These are phyloP conservation scores for Penicillium sp. DNA, from an alignment of 2,329 filamentous ascomycete genomes.

Conservation along the genomic window DNA sequence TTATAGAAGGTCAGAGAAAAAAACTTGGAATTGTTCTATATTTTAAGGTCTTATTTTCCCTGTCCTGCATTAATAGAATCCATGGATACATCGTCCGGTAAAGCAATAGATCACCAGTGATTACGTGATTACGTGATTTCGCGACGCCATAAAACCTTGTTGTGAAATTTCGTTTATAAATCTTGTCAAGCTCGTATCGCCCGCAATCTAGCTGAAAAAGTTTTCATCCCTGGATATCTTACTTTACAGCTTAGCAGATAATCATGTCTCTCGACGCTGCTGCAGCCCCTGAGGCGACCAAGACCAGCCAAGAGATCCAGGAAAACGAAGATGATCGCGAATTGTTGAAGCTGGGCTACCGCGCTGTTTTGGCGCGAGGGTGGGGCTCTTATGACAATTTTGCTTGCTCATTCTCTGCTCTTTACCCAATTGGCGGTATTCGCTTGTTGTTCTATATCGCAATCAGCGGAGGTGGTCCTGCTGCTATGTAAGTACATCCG, in stretches of 20 bases:
- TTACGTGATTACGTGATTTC: background rate
- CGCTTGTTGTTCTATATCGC: slow-evolving; percentile 31
- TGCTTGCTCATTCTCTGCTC: slow-evolving; percentile 29
- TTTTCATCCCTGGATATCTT: background rate
- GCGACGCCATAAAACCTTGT: background rate
- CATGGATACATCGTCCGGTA: background rate
- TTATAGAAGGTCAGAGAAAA: too few relatives aligned
- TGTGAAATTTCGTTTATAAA: background rate
- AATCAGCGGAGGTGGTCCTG: slow-evolving; percentile 26
- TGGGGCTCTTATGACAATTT: slow-evolving; percentile 31
- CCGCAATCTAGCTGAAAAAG: too few relatives aligned
- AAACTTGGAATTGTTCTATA: too few relatives aligned
- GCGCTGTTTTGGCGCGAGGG: slow-evolving; percentile 25
- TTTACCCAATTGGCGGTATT: slow-evolving; percentile 30
- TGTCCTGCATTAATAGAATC: too few relatives aligned
- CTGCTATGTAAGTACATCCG: slow-evolving; percentile 18
- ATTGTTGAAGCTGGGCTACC: slow-evolving; percentile 27
- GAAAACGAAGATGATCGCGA: slow-evolving; percentile 29
- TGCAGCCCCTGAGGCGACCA: slow-evolving; percentile 3
- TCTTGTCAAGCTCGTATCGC: background rate
- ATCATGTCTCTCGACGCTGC: background rate
- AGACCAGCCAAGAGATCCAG: slow-evolving; percentile 9
- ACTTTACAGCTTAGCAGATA: too few relatives aligned
- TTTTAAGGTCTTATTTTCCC: too few relatives aligned
- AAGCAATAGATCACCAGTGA: background rate